These are phyloP conservation scores for Penicillium sp. DNA, from an alignment of 2,329 filamentous ascomycete species.

Conservation along the genomic window DNA sequence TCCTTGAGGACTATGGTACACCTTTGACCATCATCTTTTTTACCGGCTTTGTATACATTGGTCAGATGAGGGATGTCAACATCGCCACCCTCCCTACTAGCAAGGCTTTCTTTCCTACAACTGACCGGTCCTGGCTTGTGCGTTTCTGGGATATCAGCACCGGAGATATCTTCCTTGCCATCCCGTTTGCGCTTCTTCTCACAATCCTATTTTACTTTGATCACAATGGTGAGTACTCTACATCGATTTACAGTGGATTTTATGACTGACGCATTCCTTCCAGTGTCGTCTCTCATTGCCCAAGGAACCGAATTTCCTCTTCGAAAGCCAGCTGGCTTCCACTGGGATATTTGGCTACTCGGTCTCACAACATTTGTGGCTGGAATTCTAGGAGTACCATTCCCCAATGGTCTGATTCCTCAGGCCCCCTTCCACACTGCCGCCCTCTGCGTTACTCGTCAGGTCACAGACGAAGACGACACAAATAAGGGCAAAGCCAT, in stretches of 20 bases:
- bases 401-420: constrained; percentile 79
- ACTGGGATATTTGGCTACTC: constrained; percentile 81
- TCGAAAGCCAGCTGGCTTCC: constrained; percentile 76
- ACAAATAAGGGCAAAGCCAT: constrained; percentile 56
- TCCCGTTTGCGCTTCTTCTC: constrained; percentile 80
- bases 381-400: constrained; percentile 72
- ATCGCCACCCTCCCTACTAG: constrained; percentile 72
- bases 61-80: constrained; percentile 69
- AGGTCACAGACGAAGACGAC: constrained; percentile 56
- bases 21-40: constrained; percentile 83
- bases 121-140: constrained; percentile 71
- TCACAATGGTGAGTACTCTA: constrained; percentile 65
- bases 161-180: constrained; percentile 72
- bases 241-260: neutral
- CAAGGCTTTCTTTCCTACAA: constrained; percentile 75
- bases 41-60: constrained; percentile 82
- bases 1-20: constrained; percentile 86
- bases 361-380: constrained; percentile 74
- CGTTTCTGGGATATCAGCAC: constrained; percentile 75
- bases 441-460: constrained; percentile 68
- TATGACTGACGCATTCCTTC: neutral
- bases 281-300: constrained; percentile 76
- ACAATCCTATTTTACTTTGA: constrained; percentile 89
- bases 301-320: constrained; percentile 81
- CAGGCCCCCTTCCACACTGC: constrained; percentile 81